These are phyloP conservation scores for Noccaea caerulescens DNA, from an alignment of 345 rosid species.

Conservation along the genomic window DNA sequence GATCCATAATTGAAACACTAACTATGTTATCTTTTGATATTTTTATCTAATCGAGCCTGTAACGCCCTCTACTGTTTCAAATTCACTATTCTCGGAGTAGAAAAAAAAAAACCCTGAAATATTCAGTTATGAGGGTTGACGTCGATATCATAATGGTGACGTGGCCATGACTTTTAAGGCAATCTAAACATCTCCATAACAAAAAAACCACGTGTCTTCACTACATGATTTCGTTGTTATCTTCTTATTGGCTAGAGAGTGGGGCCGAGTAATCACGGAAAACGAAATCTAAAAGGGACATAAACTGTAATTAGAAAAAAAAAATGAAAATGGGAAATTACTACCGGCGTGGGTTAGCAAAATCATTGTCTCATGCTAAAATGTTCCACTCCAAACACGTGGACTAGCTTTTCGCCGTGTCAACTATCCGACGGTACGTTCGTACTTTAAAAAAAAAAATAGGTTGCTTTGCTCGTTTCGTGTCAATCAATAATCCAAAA, in stretches of 20 bases:
- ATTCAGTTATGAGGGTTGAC: constrained; percentile 1
- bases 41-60: background rate
- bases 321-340: background rate
- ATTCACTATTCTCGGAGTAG: background rate
- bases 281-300: background rate
- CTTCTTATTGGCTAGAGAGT: constrained; percentile 22
- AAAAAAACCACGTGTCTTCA: constrained; percentile 8
- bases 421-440: constrained; percentile 30
- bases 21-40: background rate
- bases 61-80: background rate
- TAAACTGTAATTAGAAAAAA: background rate
- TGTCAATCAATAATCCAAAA: constrained; percentile 32
- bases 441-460: constrained; percentile 14
- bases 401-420: constrained; percentile 15
- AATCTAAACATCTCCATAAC: constrained; percentile 16
- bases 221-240: background rate
- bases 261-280: background rate
- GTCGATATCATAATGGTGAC: constrained; percentile 8
- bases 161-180: constrained; percentile 24
- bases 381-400: constrained; percentile 30
- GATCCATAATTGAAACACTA: constrained; percentile 21
- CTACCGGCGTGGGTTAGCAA: constrained; percentile 40
- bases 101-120: background rate
- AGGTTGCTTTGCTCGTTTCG: constrained; percentile 31
- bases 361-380: constrained; percentile 34